Percentiles rank a stretch among this genome's conserved stretches.
phyloP scores from a whole-genome alignment of 2,329 filamentous ascomycete genomes.

The Fusarium irregulare region DNA sequence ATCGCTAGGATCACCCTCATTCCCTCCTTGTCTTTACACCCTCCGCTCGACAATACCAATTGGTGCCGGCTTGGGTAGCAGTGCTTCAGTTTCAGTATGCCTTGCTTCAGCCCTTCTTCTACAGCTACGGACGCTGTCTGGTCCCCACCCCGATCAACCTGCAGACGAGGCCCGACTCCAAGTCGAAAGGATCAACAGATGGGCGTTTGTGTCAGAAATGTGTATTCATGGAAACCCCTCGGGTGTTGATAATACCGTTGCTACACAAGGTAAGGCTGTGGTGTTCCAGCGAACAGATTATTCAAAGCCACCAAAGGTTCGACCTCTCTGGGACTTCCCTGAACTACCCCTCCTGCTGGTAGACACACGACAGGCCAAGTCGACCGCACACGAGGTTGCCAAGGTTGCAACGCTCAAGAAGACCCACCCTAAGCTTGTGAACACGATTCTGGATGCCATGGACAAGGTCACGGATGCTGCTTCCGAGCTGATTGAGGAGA shows the following conservation, averaged over 20 bases:
- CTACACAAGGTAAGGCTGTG: slow-evolving; percentile 93
- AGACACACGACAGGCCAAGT: slow-evolving; percentile 88
- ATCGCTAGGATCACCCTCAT: slow-evolving; percentile 82
- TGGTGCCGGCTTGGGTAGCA: slow-evolving; percentile 89
- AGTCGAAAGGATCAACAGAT: slow-evolving; percentile 94
- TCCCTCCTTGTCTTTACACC: slow-evolving; percentile 86
- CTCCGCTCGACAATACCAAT: slow-evolving; percentile 94
- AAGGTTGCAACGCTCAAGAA: slow-evolving; percentile 83
- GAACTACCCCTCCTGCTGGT: slow-evolving; percentile 91
- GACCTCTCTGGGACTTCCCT: slow-evolving; percentile 85
- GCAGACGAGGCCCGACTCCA: slow-evolving; percentile 87
- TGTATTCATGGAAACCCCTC: slow-evolving; percentile 98
- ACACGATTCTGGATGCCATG: slow-evolving; percentile 85
- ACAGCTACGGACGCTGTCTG: slow-evolving; percentile 87
- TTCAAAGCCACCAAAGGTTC: slow-evolving; percentile 79
- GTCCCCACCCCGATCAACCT: slow-evolving; percentile 92
- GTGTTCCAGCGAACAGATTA: slow-evolving; percentile 87
- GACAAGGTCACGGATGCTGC: slow-evolving; percentile 74
- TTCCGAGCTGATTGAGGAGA: slow-evolving; percentile 64
- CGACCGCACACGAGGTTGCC: slow-evolving; percentile 84
- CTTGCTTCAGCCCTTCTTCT: slow-evolving; percentile 84
- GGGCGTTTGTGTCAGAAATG: slow-evolving; percentile 97
- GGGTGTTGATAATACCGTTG: slow-evolving; percentile 96
- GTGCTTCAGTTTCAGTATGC: slow-evolving; percentile 93
- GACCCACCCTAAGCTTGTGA: slow-evolving; percentile 80